Conservation (phyloP, 352 stramenopile genomes). For the Sclerospora graminicola region DNA sequence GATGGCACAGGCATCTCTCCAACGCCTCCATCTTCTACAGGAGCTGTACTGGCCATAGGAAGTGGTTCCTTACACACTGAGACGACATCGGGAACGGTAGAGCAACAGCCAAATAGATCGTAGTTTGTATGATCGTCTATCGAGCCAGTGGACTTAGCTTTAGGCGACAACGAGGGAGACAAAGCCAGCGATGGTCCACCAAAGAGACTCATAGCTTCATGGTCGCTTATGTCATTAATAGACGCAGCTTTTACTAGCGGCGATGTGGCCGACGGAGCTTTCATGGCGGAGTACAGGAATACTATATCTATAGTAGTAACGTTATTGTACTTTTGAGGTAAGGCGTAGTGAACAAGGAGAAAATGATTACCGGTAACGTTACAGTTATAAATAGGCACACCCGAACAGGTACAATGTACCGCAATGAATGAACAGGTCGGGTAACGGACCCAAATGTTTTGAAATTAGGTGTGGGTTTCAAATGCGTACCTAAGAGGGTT, state of each 20-base stretch:
- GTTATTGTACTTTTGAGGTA: too few species aligned
- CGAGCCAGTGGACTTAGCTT: conserved; percentile 10
- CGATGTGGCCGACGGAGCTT: background rate
- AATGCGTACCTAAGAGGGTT: too few species aligned
- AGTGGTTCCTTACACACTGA: conserved; percentile 5
- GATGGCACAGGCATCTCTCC: conserved; percentile 15
- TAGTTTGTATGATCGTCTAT: conserved; percentile 23
- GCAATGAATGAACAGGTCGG: too few species aligned
- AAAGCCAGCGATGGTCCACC: background rate
- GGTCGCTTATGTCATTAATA: conserved; percentile 11
- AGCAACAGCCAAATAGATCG: conserved; percentile 24
- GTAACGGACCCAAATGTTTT: too few species aligned
- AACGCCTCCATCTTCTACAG: conserved; percentile 18
- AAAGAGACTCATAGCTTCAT: conserved; percentile 17
- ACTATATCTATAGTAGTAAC: too few species aligned
- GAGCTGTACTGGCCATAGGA: conserved; percentile 19
- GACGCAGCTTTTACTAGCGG: conserved; percentile 12
- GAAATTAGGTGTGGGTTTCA: too few species aligned
- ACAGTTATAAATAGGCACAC: too few species aligned
- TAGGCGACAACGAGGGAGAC: conserved; percentile 10
- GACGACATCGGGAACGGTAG: too few species aligned
- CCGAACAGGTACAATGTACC: too few species aligned
- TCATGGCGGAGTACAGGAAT: background rate
- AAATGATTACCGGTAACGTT: too few species aligned
- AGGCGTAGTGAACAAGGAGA: too few species aligned